A percentile compares a stretch with the other conserved stretches of the same genome.
These are phyloP conservation scores for Udeniomyces megalosporus DNA, from an alignment of 768 basidiomycete species.

Conservation along the genomic window DNA sequence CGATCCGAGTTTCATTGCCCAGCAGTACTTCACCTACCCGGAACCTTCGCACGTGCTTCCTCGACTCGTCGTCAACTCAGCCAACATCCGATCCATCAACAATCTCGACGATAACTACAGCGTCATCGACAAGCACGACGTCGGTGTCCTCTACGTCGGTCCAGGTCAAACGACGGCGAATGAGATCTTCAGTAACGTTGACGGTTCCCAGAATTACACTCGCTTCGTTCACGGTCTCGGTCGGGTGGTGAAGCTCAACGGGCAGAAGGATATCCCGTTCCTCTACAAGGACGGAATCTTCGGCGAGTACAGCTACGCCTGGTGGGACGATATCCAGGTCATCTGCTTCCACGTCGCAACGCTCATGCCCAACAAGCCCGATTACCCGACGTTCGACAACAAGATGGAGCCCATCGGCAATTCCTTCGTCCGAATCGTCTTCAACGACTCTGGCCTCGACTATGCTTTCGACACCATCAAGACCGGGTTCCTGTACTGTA, in stretches of 20 bases:
- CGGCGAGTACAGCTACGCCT: slow-evolving; percentile 87
- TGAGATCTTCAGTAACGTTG: slow-evolving; percentile 74
- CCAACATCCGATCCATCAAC: slow-evolving; percentile 44
- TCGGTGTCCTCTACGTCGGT: slow-evolving; percentile 89
- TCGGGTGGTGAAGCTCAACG: slow-evolving; percentile 67
- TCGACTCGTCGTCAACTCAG: slow-evolving; percentile 37
- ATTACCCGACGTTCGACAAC: slow-evolving; percentile 37
- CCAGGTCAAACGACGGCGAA: slow-evolving; percentile 70
- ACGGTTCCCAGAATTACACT: slow-evolving; percentile 89
- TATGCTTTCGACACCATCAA: slow-evolving; percentile 82
- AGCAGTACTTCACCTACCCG: slow-evolving; percentile 72
- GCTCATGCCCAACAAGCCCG: slow-evolving; percentile 63
- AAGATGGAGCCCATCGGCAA: slow-evolving; percentile 97
- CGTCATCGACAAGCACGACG: slow-evolving; percentile 92
- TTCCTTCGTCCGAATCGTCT: slow-evolving; percentile 87
- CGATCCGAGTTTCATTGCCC: slow-evolving; percentile 67
- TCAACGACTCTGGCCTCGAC: slow-evolving; percentile 80
- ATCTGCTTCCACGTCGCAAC: slow-evolving; percentile 91
- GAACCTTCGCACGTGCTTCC: slow-evolving; percentile 26
- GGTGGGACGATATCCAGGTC: slow-evolving; percentile 97
- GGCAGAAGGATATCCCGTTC: slow-evolving; percentile 80
- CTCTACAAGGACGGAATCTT: slow-evolving; percentile 62
- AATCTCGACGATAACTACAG: slow-evolving; percentile 63
- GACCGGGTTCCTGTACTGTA: slow-evolving; percentile 92
- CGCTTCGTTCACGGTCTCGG: slow-evolving; percentile 84